phyloP scores from a whole-genome alignment of 345 rosid genomes.

The Brassica juncea region DNA sequence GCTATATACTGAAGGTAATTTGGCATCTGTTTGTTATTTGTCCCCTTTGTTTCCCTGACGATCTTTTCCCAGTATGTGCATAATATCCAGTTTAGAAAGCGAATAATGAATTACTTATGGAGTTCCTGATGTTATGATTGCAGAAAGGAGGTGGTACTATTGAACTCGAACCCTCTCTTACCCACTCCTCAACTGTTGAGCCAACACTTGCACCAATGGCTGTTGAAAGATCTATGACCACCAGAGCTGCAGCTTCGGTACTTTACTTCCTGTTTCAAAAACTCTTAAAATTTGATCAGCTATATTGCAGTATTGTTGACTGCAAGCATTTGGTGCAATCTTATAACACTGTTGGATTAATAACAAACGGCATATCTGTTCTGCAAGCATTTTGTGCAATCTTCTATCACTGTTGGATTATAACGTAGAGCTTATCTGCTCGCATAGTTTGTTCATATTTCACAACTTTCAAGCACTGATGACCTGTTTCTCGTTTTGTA shows the following conservation, averaged over 20 bases:
- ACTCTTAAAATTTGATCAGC: background rate
- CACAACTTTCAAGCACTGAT: background rate
- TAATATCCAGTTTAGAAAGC: conserved; percentile 12
- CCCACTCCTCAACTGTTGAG: conserved; percentile 92
- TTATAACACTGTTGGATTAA: background rate
- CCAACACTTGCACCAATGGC: conserved; percentile 99
- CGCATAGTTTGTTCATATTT: conserved; percentile 10
- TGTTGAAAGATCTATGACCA: conserved; percentile 98
- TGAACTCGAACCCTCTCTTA: conserved; percentile 93
- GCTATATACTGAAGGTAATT: conserved; percentile 95
- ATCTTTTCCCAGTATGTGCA: background rate
- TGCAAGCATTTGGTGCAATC: conserved; percentile 4
- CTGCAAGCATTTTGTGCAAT: conserved; percentile 5
- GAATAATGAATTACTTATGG: background rate
- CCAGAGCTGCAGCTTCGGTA: conserved; percentile 99
- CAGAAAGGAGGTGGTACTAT: conserved; percentile 98
- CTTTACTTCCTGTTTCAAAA: conserved; percentile 6
- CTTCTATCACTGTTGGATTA: conserved; percentile 1
- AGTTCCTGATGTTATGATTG: conserved; percentile 20
- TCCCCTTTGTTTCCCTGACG: background rate
- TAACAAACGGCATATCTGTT: too few relatives aligned
- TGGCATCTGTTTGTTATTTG: conserved; percentile 16
- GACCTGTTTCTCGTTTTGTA: conserved; percentile 38
- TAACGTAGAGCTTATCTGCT: background rate
- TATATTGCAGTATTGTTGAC: conserved; percentile 3